A percentile compares a stretch with the other conserved stretches of the same genome.
Evolutionary conservation across 2,329 filamentous ascomycete species (phyloP).

Genomic region (Monosporascus ibericus): DNA sequence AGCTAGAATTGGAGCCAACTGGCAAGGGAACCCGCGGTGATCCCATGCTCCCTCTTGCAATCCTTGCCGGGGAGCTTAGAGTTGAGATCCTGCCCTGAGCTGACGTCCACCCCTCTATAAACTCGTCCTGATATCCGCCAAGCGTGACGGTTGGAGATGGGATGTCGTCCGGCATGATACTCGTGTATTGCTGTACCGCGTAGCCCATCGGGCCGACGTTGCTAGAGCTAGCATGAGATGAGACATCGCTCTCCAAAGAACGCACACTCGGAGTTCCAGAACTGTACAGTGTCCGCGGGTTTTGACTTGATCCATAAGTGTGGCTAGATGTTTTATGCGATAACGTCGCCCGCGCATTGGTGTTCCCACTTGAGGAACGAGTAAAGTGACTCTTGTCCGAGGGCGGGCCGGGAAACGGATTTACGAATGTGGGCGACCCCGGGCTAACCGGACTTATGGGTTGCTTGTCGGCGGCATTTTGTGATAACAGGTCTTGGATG

Average conservation of each 20-base stretch:
- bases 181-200: slow-evolving; percentile 43
- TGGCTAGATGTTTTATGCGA: slow-evolving; percentile 44
- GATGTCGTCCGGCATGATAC: slow-evolving; percentile 46
- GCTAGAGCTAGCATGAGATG: slow-evolving; percentile 48
- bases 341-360: slow-evolving; percentile 30
- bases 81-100: slow-evolving; percentile 54
- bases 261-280: slow-evolving; percentile 56
- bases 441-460: slow-evolving; percentile 47
- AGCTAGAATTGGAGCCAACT: slow-evolving; percentile 36
- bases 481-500: slow-evolving; percentile 39
- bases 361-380: slow-evolving; percentile 39
- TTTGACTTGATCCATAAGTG: slow-evolving; percentile 39
- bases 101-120: slow-evolving; percentile 55
- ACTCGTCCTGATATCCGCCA: slow-evolving; percentile 47
- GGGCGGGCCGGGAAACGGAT: slow-evolving; percentile 39
- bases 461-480: slow-evolving; percentile 32
- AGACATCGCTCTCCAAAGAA: slow-evolving; percentile 57
- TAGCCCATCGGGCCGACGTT: slow-evolving; percentile 34
- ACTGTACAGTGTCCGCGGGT: slow-evolving; percentile 45
- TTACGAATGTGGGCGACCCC: slow-evolving; percentile 46
- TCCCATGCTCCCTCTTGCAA: slow-evolving; percentile 46
- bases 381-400: slow-evolving; percentile 37
- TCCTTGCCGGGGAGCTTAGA: slow-evolving; percentile 48
- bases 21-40: slow-evolving; percentile 36
- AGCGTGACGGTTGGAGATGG: slow-evolving; percentile 50